These are phyloP conservation scores for Trematosphaeria pertusa DNA, from an alignment of 2,329 filamentous ascomycete genomes.

Conservation along the genomic window DNA sequence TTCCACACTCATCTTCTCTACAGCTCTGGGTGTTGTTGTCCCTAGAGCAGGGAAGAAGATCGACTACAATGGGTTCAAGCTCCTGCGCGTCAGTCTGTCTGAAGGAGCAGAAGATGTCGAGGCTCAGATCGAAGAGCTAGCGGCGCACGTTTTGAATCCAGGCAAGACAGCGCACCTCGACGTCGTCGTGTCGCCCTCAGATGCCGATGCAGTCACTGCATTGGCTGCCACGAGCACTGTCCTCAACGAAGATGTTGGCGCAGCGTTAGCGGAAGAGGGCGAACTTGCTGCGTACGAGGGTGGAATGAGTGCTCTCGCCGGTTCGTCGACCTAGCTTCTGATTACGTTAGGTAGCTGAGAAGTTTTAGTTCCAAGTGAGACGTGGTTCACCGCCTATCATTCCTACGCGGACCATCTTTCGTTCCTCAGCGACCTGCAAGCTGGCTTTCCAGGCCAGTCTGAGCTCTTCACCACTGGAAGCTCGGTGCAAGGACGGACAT, in stretches of 20 bases:
- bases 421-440: slow-evolving; percentile 43
- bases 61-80: slow-evolving; percentile 47
- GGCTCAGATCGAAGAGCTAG: slow-evolving; percentile 38
- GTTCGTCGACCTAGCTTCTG: slow-evolving; percentile 20
- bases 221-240: slow-evolving; percentile 35
- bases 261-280: slow-evolving; percentile 39
- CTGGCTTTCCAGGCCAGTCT: slow-evolving; percentile 38
- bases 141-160: slow-evolving; percentile 42
- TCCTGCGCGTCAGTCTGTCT: slow-evolving; percentile 33
- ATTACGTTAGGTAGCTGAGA: slow-evolving; percentile 6
- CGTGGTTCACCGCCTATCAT: slow-evolving; percentile 48
- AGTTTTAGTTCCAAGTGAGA: slow-evolving; percentile 35
- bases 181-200: slow-evolving; percentile 44
- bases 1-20: slow-evolving; percentile 32
- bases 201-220: slow-evolving; percentile 37
- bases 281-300: slow-evolving; percentile 33
- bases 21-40: slow-evolving; percentile 32
- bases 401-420: slow-evolving; percentile 43
- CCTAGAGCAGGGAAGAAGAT: slow-evolving; percentile 37
- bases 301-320: slow-evolving; percentile 34
- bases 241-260: slow-evolving; percentile 45
- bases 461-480: slow-evolving; percentile 43
- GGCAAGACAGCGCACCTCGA: slow-evolving; percentile 37
- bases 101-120: slow-evolving; percentile 32
- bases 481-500: slow-evolving; percentile 39